Base-by-base conservation (phyloP, 129 eudicot genomes). In the Cynara cardunculus region DNA sequence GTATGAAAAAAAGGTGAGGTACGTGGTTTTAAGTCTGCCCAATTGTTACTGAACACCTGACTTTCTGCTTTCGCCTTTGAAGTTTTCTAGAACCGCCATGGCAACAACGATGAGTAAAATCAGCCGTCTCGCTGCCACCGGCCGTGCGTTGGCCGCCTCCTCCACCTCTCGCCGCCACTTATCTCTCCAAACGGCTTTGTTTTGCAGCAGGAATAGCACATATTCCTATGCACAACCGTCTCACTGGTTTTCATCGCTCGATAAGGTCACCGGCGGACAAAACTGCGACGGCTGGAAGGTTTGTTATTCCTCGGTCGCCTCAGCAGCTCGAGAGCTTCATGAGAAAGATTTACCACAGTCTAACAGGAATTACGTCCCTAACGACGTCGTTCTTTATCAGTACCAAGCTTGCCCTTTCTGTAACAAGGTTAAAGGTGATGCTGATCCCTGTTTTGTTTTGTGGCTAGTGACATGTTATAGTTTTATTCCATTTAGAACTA, bases 341-440 rank as follows among this genome's bases (percentile, higher is more conserved):
- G 96, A 92, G 9, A 89, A 89, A 26, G 98, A 93, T 71, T 73
- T 79, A 4, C 77, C 73, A 68, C 83, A 59, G 25, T 37, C 82
- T 26, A 71, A 78, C 25, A 27, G 8, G 41, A 73, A 68, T 61
- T 84, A 86, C 53, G 74, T 37, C 22, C 92, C 93, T 4, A 85
- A 90, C 16, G 94, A 94, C 19, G 93, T 94, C 72, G 90, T 90
- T 82, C 89, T 95, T 14, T 95, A 92, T 78, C 99, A 95, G 89
- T 95, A 92, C 32, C 94, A 95, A 82, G 97, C 97, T 80, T 95
- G 99, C 81, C 99, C 99, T 34, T 95, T 95, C 78, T 95, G 99
- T 69, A 95, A 95, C 82, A 95, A 95, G 84, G 97, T 95, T 77
- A 90, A 92, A 92, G 98, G 98, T 94, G 83, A 30, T 44, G 22